Base-by-base conservation (phyloP, 225 moss, liverwort and hornwort genomes). In the Physcomitrellopsis africana region DNA sequence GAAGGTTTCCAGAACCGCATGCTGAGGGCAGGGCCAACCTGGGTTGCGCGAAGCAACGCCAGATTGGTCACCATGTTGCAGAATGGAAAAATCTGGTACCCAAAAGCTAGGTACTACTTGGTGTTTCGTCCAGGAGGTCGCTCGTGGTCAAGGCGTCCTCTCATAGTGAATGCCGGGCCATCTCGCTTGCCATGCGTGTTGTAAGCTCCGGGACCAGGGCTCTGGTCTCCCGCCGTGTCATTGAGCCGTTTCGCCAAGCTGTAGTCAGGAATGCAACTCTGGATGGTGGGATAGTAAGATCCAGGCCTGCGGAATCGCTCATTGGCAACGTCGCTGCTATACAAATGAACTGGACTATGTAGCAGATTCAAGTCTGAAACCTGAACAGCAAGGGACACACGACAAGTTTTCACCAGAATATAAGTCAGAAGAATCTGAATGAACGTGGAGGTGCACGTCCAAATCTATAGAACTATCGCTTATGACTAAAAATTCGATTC, bases 101-200 rank as follows among this genome's bases (percentile, higher is more conserved):
- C 7, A 37, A 37, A 2, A 37, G 4, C 32, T 37, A 7, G 7
- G 32, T 2, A 2, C 59, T 51, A 83, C 23, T 49, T 20, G 15
- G 83, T 72, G 10, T 83, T 79, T 13, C 57, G 79, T 9, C 72
- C 68, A 0, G 76, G 68, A 3, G 63, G 44, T 0, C 57, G 71
- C 23, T 76, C 72, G 0, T 22, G 67, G 29, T 72, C 68, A 5
- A 76, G 15, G 3, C 72, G 12, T 13, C 68, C 29, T 17, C 72
- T 27, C 24, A 80, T 79, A 23, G 79, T 80, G 68, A 79, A 83
- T 0, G 79, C 71, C 0, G 83, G 83, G 0, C 79, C 63, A n/a
- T 22, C 32, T 0, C 68, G 67, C 63, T 76, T 80, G 7, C 62
- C 29, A 9, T 63, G 22, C n/a, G 43, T 29, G 0, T 76, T 23